Evolutionary conservation across 2,329 filamentous ascomycete species (phyloP).

Genomic region (Exutisphaerella laricina): DNA sequence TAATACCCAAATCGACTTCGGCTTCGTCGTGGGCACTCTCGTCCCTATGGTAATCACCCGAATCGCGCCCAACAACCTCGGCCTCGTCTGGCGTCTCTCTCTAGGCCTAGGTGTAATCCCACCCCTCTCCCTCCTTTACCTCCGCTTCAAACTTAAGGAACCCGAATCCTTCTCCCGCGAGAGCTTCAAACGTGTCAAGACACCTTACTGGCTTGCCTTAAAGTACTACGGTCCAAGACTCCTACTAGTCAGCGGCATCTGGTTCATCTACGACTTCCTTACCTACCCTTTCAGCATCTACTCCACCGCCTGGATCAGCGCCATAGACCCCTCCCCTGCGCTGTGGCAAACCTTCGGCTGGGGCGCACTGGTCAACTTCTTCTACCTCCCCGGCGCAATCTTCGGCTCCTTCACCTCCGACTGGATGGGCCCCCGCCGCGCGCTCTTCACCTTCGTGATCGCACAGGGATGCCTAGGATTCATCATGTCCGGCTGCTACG

Average conservation of each 20-base stretch:
- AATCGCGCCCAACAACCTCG: slow-evolving; percentile 49
- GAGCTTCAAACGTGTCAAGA: slow-evolving; percentile 56
- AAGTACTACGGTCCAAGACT: slow-evolving; percentile 71
- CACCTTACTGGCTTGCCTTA: slow-evolving; percentile 47
- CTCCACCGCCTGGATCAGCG: slow-evolving; percentile 67
- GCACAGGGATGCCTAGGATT: slow-evolving; percentile 76
- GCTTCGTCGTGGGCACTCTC: slow-evolving; percentile 75
- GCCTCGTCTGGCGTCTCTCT: slow-evolving; percentile 74
- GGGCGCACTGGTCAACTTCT: slow-evolving; percentile 82
- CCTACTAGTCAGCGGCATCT: slow-evolving; percentile 65
- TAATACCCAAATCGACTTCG: slow-evolving; percentile 79
- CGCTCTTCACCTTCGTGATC: slow-evolving; percentile 64
- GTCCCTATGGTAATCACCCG: slow-evolving; percentile 60
- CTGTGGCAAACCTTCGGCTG: slow-evolving; percentile 79
- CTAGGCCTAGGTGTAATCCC: slow-evolving; percentile 76
- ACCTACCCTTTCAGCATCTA: slow-evolving; percentile 83
- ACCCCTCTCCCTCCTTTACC: slow-evolving; percentile 62
- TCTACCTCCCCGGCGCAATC: slow-evolving; percentile 79
- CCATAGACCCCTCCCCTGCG: slow-evolving; percentile 53
- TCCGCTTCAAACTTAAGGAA: slow-evolving; percentile 69
- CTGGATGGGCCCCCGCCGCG: slow-evolving; percentile 69
- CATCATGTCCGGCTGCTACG: slow-evolving; percentile 79
- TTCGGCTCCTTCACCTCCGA: slow-evolving; percentile 73
- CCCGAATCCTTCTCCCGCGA: slow-evolving; percentile 70
- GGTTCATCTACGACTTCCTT: slow-evolving; percentile 79